Percentiles rank a stretch among this genome's conserved stretches.
These are phyloP conservation scores for Mytilinidion resinicola DNA, from an alignment of 495 filamentous ascomycete genomes.

Conservation along the genomic window DNA sequence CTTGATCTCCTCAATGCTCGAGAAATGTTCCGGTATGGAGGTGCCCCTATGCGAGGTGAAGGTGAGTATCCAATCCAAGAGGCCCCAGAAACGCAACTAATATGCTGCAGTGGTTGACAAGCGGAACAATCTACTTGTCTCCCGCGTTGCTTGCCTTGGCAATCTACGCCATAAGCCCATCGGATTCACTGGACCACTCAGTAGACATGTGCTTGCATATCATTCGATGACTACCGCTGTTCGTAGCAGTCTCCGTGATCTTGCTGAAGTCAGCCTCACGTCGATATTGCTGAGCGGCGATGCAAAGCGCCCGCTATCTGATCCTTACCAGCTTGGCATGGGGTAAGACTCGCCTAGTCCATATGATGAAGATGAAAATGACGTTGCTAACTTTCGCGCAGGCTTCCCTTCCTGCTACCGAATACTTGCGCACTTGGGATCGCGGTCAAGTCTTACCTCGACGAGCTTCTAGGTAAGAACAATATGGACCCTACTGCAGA, in stretches of 20 bases:
- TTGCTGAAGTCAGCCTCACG: conserved; percentile 73
- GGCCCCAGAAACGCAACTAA: conserved; percentile 46
- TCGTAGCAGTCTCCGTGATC: conserved; percentile 67
- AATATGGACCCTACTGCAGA: conserved; percentile 44
- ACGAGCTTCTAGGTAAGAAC: conserved; percentile 59
- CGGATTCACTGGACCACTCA: conserved; percentile 91
- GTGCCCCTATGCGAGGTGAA: conserved; percentile 27
- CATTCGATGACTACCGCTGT: conserved; percentile 76
- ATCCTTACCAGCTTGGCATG: conserved; percentile 64
- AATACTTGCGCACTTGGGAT: conserved; percentile 80
- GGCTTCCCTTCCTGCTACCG: conserved; percentile 78
- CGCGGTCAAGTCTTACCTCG: conserved; percentile 85
- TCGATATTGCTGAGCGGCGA: conserved; percentile 74
- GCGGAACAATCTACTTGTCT: conserved; percentile 67
- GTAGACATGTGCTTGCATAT: conserved; percentile 80
- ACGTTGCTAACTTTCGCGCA: conserved; percentile 29
- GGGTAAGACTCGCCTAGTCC: conserved; percentile 46
- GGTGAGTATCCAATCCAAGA: conserved; percentile 9
- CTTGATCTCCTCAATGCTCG: conserved; percentile 44
- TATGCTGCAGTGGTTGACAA: conserved; percentile 34
- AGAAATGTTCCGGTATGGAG: conserved; percentile 47
- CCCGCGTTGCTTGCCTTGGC: conserved; percentile 74
- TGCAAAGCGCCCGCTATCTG: conserved; percentile 60
- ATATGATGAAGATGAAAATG: background rate
- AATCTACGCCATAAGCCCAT: conserved; percentile 75